These are phyloP conservation scores for Oidium heveae DNA, from an alignment of 2,329 filamentous ascomycete species.

Conservation along the genomic window DNA sequence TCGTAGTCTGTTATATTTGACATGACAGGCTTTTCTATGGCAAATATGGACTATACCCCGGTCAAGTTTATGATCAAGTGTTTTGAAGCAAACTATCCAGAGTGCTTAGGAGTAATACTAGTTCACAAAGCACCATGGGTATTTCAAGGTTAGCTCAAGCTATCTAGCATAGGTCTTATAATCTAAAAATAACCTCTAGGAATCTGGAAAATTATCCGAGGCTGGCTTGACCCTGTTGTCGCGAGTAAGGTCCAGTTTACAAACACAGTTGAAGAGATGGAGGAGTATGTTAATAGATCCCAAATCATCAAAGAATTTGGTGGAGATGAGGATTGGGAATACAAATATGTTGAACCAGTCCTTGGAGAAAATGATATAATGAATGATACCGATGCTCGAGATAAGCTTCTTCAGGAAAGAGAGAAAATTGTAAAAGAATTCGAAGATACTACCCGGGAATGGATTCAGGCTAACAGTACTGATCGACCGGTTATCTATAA, in stretches of 20 bases:
- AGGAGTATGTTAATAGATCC: slow-evolving; percentile 43
- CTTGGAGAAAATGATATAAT: slow-evolving; percentile 53
- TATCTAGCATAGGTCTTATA: background rate
- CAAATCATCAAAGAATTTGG: slow-evolving; percentile 65
- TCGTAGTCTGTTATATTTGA: slow-evolving; percentile 73
- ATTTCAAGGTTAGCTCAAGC: slow-evolving; percentile 42
- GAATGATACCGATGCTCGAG: slow-evolving; percentile 35
- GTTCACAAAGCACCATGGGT: slow-evolving; percentile 95
- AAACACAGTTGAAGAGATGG: slow-evolving; percentile 53
- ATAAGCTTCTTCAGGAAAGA: slow-evolving; percentile 37
- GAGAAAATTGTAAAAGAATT: slow-evolving; percentile 43
- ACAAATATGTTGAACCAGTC: slow-evolving; percentile 54
- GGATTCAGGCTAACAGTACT: slow-evolving; percentile 29
- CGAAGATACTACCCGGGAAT: slow-evolving; percentile 48
- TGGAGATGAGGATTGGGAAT: slow-evolving; percentile 64
- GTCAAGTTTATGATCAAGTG: slow-evolving; percentile 99
- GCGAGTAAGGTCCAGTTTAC: slow-evolving; percentile 87
- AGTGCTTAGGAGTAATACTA: slow-evolving; percentile 67
- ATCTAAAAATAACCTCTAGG: slow-evolving; percentile 20
- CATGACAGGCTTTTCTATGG: slow-evolving; percentile 78
- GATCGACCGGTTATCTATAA: slow-evolving; percentile 22
- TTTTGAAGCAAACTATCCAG: slow-evolving; percentile 96
- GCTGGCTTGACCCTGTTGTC: slow-evolving; percentile 93
- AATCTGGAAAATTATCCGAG: slow-evolving; percentile 88
- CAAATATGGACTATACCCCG: slow-evolving; percentile 95